Evolutionary conservation across 805 yeast species (phyloP), one percentile per base, ranked within the genome.

Genomic region (Candida pseudoglaebosa): DNA sequence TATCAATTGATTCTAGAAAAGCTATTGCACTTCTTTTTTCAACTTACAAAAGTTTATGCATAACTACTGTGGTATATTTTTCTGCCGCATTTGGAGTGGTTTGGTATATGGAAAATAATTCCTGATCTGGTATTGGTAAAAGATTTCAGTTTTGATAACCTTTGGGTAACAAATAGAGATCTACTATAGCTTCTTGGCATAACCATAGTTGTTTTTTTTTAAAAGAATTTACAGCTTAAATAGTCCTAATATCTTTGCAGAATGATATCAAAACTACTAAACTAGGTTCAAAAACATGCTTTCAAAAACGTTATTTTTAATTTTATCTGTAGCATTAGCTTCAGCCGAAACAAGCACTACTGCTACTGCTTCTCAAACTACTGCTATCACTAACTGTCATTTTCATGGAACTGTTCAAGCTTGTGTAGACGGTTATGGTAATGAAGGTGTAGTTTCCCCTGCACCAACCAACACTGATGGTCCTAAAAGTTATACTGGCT

Each of bases 361-460:
- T 10, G 12, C 29, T 26, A 15, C 29, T 10, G 12, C 36, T 26
- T 30, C 21, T 18, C 40, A 33, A 19, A 35, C 20, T 3, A 34
- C 41, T 9, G 34, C 40, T 5, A 39, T 50, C 20, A 46, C 52
- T 7, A 42, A 43, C 15, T 56, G 61, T 38, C 57, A 55, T 36
- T 42, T 49, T 34, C 59, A 52, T 43, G 58, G 46, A 1, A 19
- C 41, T 3, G 38, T 40, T 12, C 50, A 42, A 15, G 48, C 28
- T 34, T 56, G 61, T 38, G 30, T 48, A 8, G 54, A 55, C 33
- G 45, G 42, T 7, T 28, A 47, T 6, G 61, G 60, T 2, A 38
- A 36, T 24, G 59, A 53, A 41, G 59, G 61, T 8, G 40, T 36
- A 13, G 45, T 56, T 7, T 28, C 28, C 5, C 59, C 59, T n/a